Conservation (phyloP, 306 rosid genomes). For the Oemleria cerasiformis region DNA sequence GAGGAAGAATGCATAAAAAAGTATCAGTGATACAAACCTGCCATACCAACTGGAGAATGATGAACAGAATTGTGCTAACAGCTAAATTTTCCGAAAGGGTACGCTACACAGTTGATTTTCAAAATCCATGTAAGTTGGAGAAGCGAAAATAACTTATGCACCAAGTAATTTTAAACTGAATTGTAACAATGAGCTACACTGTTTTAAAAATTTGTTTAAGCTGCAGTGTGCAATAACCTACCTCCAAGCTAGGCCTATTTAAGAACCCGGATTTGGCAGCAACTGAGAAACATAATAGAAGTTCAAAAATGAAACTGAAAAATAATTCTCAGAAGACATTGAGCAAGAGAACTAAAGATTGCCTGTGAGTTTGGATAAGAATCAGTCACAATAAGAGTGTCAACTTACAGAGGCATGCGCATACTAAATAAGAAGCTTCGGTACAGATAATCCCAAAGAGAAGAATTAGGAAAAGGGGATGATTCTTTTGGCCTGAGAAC, state of each 20-base stretch:
- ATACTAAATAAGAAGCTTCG: slow-evolving; percentile 43
- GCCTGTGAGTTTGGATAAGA: neutral
- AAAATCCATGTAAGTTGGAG: slow-evolving; percentile 5
- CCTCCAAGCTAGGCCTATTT: slow-evolving; percentile 26
- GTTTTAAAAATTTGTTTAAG: neutral
- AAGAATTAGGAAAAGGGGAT: slow-evolving; percentile 41
- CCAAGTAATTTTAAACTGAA: neutral
- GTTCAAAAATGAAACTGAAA: neutral
- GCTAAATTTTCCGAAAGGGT: slow-evolving; percentile 34
- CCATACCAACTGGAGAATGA: slow-evolving; percentile 42
- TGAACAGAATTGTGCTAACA: slow-evolving; percentile 37
- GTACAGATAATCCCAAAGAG: slow-evolving; percentile 38
- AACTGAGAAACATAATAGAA: slow-evolving; percentile 14
- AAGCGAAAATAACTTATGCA: neutral
- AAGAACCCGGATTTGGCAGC: slow-evolving; percentile 20
- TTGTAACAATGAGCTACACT: neutral
- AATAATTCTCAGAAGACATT: neutral
- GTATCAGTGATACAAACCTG: slow-evolving; percentile 31
- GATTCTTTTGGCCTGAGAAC: slow-evolving; percentile 44
- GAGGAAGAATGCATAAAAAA: neutral
- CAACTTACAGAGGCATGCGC: slow-evolving; percentile 38
- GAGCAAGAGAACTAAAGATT: neutral
- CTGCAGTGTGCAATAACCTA: slow-evolving; percentile 5
- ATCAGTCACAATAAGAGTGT: neutral
- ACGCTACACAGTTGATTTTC: slow-evolving; percentile 21